Base-by-base conservation (phyloP, 2,329 filamentous ascomycete genomes). In the Aspergillus novoparasiticus region DNA sequence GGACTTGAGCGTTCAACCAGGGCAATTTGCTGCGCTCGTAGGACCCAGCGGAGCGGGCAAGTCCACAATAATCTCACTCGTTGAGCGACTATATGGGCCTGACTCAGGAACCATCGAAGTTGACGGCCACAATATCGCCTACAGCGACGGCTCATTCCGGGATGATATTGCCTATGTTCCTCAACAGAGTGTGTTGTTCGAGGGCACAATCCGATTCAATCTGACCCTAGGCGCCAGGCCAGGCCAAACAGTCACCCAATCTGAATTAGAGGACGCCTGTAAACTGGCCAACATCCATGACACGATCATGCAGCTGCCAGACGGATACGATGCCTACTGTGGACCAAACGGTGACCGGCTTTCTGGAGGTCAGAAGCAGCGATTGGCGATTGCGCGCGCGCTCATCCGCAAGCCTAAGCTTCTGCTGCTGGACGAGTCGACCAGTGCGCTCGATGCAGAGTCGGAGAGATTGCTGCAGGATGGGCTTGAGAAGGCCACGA, bases 201-300 rank as follows among this genome's bases (percentile, higher is more conserved):
- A 83, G 61, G 82, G 82, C 1, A 82, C 69, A 36, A 78, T 84
- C 30, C 75, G 73, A n/a, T 84, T 82, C 73, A 84, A 83, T 64
- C 72, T 83, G 21, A 73, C 73, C 1, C 74, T 83, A 2, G 82
- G 80, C 16, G 76, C 76, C 0, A 79, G 81, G 1, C 87, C 87
- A 1, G 83, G 81, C 16, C 79, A 84, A 45, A 82, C 84, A 36
- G 85, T 85, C 1, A 84, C 83, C 0, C 78, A 86, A 51, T 84
- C 80, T 8, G 89, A 91, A 51, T 87, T 92, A 54, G 82, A 88
- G 64, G 85, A 87, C 57, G 89, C 90, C 0, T 92, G 89, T 72
- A 84, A 84, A 62, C 77, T 90, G 9, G 89, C 89, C 30, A 90
- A 90, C 71, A 90, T 92, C 64, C 89, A 92, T 76, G 87, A 92